Conservation (phyloP, 345 rosid genomes). For the Syzygium aqueum region DNA sequence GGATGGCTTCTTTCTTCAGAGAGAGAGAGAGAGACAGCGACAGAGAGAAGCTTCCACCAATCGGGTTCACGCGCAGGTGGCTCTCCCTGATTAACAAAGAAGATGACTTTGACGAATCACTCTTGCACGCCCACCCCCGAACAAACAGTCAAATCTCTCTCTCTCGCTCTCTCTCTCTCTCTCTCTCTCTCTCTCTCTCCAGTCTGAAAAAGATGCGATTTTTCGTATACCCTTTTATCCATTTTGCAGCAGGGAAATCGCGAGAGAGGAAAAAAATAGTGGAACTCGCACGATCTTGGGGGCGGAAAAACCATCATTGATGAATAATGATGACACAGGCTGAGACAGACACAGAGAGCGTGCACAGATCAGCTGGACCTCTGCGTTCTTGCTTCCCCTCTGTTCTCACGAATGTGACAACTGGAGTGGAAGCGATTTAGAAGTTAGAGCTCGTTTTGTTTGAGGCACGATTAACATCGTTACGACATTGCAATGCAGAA, state of each 20-base stretch:
- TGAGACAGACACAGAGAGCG: background rate
- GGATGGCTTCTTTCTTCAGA: background rate
- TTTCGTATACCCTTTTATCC: background rate
- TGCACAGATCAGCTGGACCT: background rate
- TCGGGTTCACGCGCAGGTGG: background rate
- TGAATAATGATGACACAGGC: background rate
- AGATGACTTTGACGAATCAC: background rate
- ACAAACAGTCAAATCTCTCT: background rate
- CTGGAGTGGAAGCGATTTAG: background rate
- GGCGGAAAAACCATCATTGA: background rate
- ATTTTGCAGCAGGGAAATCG: background rate
- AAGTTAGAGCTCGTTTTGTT: background rate
- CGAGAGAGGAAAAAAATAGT: background rate
- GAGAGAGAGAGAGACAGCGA: background rate
- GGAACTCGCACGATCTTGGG: background rate
- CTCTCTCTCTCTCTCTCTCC: background rate
- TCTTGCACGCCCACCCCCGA: background rate
- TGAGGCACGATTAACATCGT: background rate
- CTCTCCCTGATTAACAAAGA: background rate
- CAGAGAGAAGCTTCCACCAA: background rate
- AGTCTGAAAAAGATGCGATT: background rate
- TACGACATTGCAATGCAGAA: background rate
- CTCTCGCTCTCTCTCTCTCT: background rate
- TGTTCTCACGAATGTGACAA: background rate
- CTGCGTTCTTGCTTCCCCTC: background rate